Conservation (phyloP, 1,139 yeast species). For the Candida dubliniensis region DNA sequence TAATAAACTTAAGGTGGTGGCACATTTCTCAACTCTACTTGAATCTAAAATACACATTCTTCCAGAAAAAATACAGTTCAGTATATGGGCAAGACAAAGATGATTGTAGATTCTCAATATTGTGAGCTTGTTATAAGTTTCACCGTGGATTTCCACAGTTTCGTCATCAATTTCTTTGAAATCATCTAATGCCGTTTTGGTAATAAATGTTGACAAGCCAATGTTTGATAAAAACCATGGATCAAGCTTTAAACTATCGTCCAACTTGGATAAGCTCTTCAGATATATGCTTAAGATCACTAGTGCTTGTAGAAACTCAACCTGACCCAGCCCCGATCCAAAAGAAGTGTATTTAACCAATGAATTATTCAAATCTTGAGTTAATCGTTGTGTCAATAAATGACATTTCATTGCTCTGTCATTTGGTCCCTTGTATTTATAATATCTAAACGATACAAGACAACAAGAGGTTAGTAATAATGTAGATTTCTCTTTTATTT, state of each 20-base stretch:
- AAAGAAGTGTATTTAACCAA: constrained; percentile 27
- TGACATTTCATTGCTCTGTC: constrained; percentile 23
- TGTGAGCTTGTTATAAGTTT: constrained; percentile 52
- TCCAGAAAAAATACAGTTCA: constrained; percentile 69
- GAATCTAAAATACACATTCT: constrained; percentile 75
- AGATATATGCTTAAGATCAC: constrained; percentile 64
- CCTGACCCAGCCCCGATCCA: constrained; percentile 29
- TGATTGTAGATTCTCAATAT: constrained; percentile 71
- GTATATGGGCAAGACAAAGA: constrained; percentile 66
- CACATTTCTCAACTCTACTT: constrained; percentile 60
- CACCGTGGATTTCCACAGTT: constrained; percentile 31
- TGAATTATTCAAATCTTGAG: constrained; percentile 46
- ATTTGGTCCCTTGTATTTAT: constrained; percentile 3
- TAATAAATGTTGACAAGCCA: constrained; percentile 58
- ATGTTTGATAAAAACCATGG: constrained; percentile 63
- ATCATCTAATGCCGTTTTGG: constrained; percentile 41
- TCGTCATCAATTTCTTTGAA: constrained; percentile 22
- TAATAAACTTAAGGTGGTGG: constrained; percentile 59
- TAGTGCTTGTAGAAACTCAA: constrained; percentile 67
- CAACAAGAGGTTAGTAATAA: constrained; percentile 68
- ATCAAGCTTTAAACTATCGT: constrained; percentile 39
- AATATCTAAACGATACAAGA: constrained; percentile 55
- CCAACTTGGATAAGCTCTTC: constrained; percentile 54
- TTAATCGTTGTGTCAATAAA: constrained; percentile 29
- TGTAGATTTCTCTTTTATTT: constrained; percentile 56